Conservation (phyloP, 225 moss, liverwort and hornwort genomes). For the Anthoceros angustus region DNA sequence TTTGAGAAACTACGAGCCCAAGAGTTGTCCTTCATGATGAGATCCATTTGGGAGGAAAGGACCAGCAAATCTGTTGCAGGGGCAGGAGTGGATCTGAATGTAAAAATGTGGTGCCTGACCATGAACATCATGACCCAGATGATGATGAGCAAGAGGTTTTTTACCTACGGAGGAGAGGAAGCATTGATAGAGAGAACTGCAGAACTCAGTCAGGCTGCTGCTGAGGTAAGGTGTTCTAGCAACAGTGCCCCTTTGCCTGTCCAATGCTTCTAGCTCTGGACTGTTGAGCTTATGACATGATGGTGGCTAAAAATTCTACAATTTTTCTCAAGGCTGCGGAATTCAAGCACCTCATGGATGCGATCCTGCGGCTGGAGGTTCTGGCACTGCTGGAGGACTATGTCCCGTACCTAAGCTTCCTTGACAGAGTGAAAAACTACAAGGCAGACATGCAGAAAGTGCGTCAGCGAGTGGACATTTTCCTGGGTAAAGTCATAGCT, state of each 20-base stretch:
- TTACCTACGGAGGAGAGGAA: neutral
- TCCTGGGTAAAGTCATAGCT: neutral
- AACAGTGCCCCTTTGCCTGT: neutral
- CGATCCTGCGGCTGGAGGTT: neutral
- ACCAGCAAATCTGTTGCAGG: neutral
- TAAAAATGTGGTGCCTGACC: neutral
- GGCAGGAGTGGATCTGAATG: neutral
- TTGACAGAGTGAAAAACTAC: neutral
- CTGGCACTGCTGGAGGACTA: neutral
- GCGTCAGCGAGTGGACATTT: neutral
- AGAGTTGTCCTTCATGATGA: neutral
- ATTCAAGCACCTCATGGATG: neutral
- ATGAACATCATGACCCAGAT: neutral
- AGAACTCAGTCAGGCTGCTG: neutral
- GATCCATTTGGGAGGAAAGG: neutral
- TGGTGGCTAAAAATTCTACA: neutral
- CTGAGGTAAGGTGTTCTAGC: neutral
- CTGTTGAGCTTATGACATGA: neutral
- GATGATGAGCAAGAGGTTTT: neutral
- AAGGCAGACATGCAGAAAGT: neutral
- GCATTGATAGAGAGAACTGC: neutral
- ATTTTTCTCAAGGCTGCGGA: neutral
- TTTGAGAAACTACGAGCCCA: neutral
- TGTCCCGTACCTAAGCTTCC: neutral
- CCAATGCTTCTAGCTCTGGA: neutral